A percentile compares a stretch with the other conserved stretches of the same genome.
These are phyloP conservation scores for Pyrus pyrifolia DNA, from an alignment of 306 rosid genomes.

Conservation along the genomic window DNA sequence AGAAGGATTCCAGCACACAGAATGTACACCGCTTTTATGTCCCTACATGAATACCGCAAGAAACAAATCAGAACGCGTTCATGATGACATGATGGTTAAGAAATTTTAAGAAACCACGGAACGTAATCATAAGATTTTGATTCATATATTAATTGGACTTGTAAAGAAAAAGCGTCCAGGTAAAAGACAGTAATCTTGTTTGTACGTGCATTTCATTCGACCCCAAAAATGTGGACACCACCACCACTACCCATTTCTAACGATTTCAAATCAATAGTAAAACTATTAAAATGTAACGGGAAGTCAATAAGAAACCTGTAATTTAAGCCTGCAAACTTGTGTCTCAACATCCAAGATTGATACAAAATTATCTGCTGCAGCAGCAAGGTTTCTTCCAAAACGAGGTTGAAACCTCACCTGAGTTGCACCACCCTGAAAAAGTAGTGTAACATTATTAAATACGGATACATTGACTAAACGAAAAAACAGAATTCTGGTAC, in stretches of 20 bases:
- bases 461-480: background rate
- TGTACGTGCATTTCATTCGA: background rate
- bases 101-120: background rate
- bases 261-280: background rate
- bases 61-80: background rate
- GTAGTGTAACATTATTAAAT: constrained; percentile 6
- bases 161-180: background rate
- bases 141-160: background rate
- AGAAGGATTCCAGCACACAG: constrained; percentile 65
- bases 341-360: constrained; percentile 63
- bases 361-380: constrained; percentile 42
- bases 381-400: constrained; percentile 66
- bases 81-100: background rate
- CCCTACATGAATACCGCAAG: constrained; percentile 42
- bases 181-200: background rate
- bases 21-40: constrained; percentile 44
- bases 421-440: constrained; percentile 65
- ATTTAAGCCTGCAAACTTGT: constrained; percentile 36
- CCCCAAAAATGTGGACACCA: background rate
- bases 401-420: constrained; percentile 77
- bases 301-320: constrained; percentile 38
- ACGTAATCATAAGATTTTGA: background rate
- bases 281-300: background rate
- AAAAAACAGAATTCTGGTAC: background rate
- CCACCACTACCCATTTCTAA: background rate